Evolutionary conservation across 2,329 filamentous ascomycete genomes (phyloP), one percentile per base, ranked within the genome.

Genomic region (Aspergillus jensenii): DNA sequence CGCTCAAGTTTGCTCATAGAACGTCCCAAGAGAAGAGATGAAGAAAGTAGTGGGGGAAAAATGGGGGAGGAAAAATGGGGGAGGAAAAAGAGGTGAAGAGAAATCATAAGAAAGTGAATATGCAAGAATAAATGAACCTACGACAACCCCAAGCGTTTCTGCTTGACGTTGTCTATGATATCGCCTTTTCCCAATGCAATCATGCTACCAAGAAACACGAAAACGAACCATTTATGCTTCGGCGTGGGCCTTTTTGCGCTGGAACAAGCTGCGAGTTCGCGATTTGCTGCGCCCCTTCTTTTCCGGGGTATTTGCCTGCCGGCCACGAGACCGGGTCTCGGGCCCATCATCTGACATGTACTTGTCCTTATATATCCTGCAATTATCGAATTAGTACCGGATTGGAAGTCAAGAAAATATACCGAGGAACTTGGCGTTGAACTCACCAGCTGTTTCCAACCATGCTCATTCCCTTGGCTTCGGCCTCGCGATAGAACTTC

Each of bases 401-500:
- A 33, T 41, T 15, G 2, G 21, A 44, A 14, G n/a, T 25, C 23
- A 25, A 31, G 9, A 4, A 21, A 17, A 35, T 31, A 14, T 11
- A 17, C 31, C 6, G 11, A 12, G 14, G n/a, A 45, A 4, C 17
- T 21, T 40, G 21, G 25, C 7, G 11, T 11, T 12, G 11, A 57
- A 84, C 90, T 72, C 82, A 96, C 93, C 95, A 99, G 81, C 92
- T 97, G 74, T 98, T 98, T 55, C 95, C 95, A 56, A 96, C 89
- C 92, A 98, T 98, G 75, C 87, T 96, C 82, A 97, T 93, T 6
- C 95, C 95, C 76, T 95, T 95, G 23, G 89, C 87, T 73, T 96
- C 95, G 6, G 95, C 95, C 79, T 88, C 83, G 21, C 95, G 88
- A 74, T 98, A 98, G 68, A 95, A 91, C 60, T 86, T 90, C 59